Conservation (phyloP, 1,284 basidiomycete genomes). For the Mycosarcoma maydis region DNA sequence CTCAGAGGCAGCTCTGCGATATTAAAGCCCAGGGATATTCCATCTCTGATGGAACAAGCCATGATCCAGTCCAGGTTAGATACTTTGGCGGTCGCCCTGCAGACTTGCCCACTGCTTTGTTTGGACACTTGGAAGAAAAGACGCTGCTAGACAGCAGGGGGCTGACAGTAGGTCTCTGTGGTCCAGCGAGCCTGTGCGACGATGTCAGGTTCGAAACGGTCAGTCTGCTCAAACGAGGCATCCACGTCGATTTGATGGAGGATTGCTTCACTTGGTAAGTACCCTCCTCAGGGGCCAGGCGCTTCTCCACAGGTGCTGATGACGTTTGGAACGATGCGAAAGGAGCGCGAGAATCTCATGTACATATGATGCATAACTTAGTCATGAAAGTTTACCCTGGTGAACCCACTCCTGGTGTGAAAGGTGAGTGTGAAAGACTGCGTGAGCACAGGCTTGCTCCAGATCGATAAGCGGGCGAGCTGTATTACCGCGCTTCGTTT, state of each 20-base stretch:
- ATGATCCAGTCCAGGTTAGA: conserved; percentile 1
- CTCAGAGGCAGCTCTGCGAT: background rate
- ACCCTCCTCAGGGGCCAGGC: background rate
- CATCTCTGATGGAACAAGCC: conserved; percentile 2
- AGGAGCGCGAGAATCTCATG: background rate
- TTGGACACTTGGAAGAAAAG: conserved; percentile 15
- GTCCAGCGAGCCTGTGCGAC: conserved; percentile 32
- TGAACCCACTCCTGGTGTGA: too few relatives aligned
- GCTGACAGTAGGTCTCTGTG: conserved; percentile 21
- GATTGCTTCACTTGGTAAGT: conserved; percentile 38
- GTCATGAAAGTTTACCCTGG: too few relatives aligned
- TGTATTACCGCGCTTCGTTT: too few relatives aligned
- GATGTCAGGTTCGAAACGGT: conserved; percentile 29
- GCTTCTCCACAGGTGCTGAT: background rate
- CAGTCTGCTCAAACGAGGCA: conserved; percentile 18
- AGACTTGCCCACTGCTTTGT: conserved; percentile 2
- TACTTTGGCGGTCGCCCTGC: conserved; percentile 9
- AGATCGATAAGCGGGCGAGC: too few relatives aligned
- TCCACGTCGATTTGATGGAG: conserved; percentile 23
- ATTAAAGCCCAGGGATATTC: background rate
- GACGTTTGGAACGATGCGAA: background rate
- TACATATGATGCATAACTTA: too few relatives aligned
- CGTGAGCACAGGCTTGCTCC: too few relatives aligned
- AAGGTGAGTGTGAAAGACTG: too few relatives aligned
- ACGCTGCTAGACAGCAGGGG: conserved; percentile 6